A percentile compares a stretch with the other conserved stretches of the same genome.
These are phyloP conservation scores for Myriosclerotinia duriaeana DNA, from an alignment of 2,329 filamentous ascomycete species.

Conservation along the genomic window DNA sequence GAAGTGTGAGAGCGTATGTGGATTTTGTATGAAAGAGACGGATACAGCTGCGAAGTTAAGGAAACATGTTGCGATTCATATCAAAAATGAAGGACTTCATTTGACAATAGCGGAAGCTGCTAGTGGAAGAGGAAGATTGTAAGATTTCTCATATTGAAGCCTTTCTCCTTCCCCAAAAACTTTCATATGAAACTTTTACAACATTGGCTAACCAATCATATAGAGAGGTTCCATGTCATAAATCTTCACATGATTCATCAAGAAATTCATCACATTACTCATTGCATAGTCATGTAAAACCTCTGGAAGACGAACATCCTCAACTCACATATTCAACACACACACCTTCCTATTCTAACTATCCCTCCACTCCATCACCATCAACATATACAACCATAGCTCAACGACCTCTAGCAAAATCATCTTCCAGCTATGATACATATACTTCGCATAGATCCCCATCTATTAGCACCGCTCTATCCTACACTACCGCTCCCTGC, in stretches of 20 bases:
- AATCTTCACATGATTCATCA: conserved; percentile 19
- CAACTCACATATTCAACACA: conserved; percentile 13
- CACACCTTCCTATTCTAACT: conserved; percentile 1
- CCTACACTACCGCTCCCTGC: conserved; percentile 28
- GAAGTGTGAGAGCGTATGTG: conserved; percentile 38
- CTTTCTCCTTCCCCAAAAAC: background rate
- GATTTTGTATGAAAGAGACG: conserved; percentile 39
- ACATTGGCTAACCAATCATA: background rate
- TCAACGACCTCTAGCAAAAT: conserved; percentile 27
- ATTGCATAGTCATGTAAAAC: background rate
- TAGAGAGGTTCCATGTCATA: conserved; percentile 5
- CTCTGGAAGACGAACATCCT: conserved; percentile 9
- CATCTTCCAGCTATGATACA: conserved; percentile 20
- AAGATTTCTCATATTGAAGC: conserved; percentile 20
- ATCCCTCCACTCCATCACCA: conserved; percentile 3
- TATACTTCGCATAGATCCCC: conserved; percentile 27
- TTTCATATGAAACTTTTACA: background rate
- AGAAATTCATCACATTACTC: background rate
- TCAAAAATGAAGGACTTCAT: conserved; percentile 37
- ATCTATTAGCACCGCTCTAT: conserved; percentile 25
- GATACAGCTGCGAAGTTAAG: conserved; percentile 38
- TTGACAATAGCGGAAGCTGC: conserved; percentile 37
- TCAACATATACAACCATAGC: conserved; percentile 12
- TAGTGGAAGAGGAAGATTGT: conserved; percentile 37
- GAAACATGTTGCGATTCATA: conserved; percentile 40